Base-by-base conservation (phyloP, 352 stramenopile genomes). In the Phytophthora meadii region DNA sequence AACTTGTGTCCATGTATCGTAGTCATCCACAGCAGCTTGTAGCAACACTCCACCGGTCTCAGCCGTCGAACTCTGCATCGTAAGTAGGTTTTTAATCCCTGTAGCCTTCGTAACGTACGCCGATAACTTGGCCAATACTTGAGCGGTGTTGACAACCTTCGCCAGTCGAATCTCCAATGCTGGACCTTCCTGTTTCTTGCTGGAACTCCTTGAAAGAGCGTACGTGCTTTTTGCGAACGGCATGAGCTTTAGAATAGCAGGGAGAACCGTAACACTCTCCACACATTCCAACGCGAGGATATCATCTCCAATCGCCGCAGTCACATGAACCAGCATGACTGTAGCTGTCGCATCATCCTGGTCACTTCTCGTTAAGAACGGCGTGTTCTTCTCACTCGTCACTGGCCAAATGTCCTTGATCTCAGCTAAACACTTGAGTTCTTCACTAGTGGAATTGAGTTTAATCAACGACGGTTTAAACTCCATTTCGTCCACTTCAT, bases 171-270 rank as follows among this genome's bases (percentile, higher is more conserved):
- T 72, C 44, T 87, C 76, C 5, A 89, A 68, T 24, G 72, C 61
- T 0, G 78, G 79, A 2, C 68, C 74, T 36, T 79, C 76, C 1
- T 45, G 73, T 9, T 41, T 59, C 24, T 69, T 73, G 4, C 48
- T 50, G 19, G 55, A 51, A 7, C 70, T 67, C 15, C 62, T 65
- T 0, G 69, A 68, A 12, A 84, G 63, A 39, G 64, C 68, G 30
- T 77, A 78, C 24, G 76, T 77, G n/a, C 77, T 85, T n/a, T 78
- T 78, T 0, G 81, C 82, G 54, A 91, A 91, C 27, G 82, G 82
- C 66, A 80, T 91, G 50, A 91, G 80, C 64, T 91, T 91, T 50
- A 91, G 68, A 71, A 91, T 84, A 0, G 82, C 70, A 10, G 82
- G 82, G 30, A 91, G 40, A 5, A 77, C 60, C 3, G 79, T 85